These are phyloP conservation scores for Ampelocalamus luodianensis DNA, from an alignment of 176 grass and related monocot genomes.

Conservation along the genomic window DNA sequence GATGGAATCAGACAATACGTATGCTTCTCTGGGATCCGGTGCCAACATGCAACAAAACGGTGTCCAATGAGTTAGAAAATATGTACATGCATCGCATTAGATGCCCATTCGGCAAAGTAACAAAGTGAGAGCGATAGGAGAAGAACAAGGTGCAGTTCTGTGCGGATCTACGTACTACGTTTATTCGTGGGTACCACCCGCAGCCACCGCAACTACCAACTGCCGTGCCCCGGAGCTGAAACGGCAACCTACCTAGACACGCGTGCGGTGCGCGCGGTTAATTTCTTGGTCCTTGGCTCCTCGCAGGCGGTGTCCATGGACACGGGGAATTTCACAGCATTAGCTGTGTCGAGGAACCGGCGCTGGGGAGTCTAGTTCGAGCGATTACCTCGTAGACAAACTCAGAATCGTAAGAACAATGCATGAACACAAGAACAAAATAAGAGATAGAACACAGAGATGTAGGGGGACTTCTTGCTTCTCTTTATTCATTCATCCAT, in stretches of 20 bases:
- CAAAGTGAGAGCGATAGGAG: neutral
- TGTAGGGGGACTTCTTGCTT: no score
- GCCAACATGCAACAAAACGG: no score
- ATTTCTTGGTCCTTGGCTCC: neutral
- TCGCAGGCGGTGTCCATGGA: neutral
- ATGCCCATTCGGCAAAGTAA: neutral
- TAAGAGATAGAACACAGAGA: no score
- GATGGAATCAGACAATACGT: neutral
- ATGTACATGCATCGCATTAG: neutral
- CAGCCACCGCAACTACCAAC: no score
- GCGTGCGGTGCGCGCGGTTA: neutral
- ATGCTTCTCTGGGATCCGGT: neutral
- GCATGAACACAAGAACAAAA: no score
- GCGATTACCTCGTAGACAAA: no score
- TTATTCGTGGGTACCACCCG: neutral
- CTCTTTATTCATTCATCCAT: no score
- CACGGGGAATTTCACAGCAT: neutral
- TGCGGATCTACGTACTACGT: neutral
- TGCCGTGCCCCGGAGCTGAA: neutral
- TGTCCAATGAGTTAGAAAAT: neutral
- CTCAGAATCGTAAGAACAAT: no score
- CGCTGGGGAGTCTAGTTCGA: no score
- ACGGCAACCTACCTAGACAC: no score
- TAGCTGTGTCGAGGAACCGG: no score
- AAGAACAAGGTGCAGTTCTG: neutral